Evolutionary conservation across 192 early-diverging fungal species (phyloP).

Genomic region (Lobosporangium transversale): DNA sequence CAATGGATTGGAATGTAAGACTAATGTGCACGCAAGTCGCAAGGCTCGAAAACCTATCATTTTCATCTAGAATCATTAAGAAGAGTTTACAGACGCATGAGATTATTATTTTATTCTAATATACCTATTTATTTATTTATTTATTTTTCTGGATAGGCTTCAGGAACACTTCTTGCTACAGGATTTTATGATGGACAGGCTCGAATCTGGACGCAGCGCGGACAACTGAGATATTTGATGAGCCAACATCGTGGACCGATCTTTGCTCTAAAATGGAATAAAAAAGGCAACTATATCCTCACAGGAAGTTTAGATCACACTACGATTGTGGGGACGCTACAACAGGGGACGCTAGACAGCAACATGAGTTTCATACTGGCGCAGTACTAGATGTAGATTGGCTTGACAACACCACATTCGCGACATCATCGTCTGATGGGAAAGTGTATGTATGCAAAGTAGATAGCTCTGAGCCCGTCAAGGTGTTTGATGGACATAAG

Average conservation of each 20-base stretch:
- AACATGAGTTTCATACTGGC: constrained; percentile 66
- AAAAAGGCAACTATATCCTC: constrained; percentile 75
- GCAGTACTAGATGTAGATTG: constrained; percentile 91
- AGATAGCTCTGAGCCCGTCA: constrained; percentile 72
- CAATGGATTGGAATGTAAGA: constrained; percentile 88
- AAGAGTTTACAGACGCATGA: neutral
- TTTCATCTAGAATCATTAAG: no score
- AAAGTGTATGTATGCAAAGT: constrained; percentile 84
- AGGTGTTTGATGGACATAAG: constrained; percentile 80
- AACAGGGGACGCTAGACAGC: constrained; percentile 76
- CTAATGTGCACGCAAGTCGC: no score
- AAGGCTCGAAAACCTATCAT: no score
- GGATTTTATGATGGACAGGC: constrained; percentile 87
- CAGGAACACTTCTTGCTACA: constrained; percentile 82
- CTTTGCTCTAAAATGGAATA: constrained; percentile 89
- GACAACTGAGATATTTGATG: constrained; percentile 48
- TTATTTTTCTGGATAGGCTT: constrained; percentile 58
- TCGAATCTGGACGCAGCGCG: constrained; percentile 82
- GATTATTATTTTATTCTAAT: neutral
- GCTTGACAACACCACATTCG: constrained; percentile 92
- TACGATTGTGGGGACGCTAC: constrained; percentile 83
- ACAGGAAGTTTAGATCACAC: constrained; percentile 83
- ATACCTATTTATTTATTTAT: neutral
- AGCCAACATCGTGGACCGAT: constrained; percentile 82
- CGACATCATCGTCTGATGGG: constrained; percentile 86